Conservation (phyloP, 495 filamentous ascomycete species). For the Neurospora terricola region DNA sequence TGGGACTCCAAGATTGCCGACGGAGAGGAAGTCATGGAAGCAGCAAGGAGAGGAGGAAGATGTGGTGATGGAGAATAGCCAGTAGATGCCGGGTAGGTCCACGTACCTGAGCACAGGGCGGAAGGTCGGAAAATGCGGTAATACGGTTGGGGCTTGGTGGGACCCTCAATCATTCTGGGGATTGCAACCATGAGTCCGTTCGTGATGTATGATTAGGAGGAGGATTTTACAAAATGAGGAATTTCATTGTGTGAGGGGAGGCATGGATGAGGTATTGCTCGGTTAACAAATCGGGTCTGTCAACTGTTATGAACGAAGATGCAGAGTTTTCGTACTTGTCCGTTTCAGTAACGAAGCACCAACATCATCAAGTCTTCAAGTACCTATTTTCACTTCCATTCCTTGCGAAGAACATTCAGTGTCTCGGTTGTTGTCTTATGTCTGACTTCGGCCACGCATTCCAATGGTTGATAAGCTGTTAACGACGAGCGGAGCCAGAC, state of each 20-base stretch:
- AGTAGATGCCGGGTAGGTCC: neutral
- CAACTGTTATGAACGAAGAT: neutral
- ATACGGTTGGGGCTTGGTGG: neutral
- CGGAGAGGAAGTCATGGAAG: neutral
- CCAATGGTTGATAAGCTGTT: neutral
- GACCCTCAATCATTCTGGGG: neutral
- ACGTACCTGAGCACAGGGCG: neutral
- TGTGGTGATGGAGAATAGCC: neutral
- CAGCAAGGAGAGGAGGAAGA: neutral
- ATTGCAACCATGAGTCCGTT: neutral
- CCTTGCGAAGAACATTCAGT: neutral
- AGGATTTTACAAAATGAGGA: neutral
- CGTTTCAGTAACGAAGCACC: neutral
- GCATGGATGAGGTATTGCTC: neutral
- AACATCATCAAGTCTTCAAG: neutral
- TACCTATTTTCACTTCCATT: neutral
- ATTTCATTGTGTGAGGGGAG: neutral
- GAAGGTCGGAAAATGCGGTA: neutral
- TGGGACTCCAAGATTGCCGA: neutral
- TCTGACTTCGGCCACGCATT: neutral
- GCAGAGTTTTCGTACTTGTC: neutral
- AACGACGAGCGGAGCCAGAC: neutral
- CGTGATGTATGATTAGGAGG: neutral
- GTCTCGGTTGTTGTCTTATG: neutral
- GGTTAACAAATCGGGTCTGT: neutral